phyloP scores from a whole-genome alignment of 2,329 filamentous ascomycete species.

The Aspergillus tubingensis region DNA sequence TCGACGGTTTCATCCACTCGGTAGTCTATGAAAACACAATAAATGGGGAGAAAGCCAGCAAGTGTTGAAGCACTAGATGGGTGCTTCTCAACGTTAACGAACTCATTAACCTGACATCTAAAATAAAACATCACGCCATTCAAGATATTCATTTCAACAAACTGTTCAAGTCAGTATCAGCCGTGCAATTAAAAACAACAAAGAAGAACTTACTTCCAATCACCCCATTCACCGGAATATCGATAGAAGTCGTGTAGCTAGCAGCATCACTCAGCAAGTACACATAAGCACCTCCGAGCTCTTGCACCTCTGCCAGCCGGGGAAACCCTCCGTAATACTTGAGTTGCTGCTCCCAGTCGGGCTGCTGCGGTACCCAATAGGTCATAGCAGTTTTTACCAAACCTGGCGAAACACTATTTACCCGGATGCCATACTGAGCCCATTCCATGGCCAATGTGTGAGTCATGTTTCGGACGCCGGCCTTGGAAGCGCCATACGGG shows the following conservation, averaged over 20 bases:
- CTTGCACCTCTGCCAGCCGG: slow-evolving; percentile 53
- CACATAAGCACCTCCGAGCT: slow-evolving; percentile 53
- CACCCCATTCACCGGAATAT: slow-evolving; percentile 53
- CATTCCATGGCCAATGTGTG: slow-evolving; percentile 67
- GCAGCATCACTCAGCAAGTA: slow-evolving; percentile 51
- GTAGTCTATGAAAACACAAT: no score
- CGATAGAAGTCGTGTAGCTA: slow-evolving; percentile 53
- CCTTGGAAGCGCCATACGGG: slow-evolving; percentile 50
- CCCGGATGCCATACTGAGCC: slow-evolving; percentile 67
- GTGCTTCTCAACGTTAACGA: no score
- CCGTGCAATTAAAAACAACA: accelerated
- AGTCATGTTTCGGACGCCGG: slow-evolving; percentile 48
- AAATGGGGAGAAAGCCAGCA: no score
- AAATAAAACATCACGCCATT: background rate
- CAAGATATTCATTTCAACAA: background rate
- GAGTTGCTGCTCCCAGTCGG: slow-evolving; percentile 56
- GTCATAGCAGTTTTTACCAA: slow-evolving; percentile 43
- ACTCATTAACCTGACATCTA: background rate
- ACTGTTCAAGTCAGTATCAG: background rate
- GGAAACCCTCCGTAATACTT: slow-evolving; percentile 59
- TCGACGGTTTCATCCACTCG: no score
- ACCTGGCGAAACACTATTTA: slow-evolving; percentile 58
- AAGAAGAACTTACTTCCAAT: slow-evolving; percentile 39
- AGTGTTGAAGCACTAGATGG: no score
- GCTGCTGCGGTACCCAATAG: slow-evolving; percentile 52